These are phyloP conservation scores for Hymenoscyphus fructigenus DNA, from an alignment of 2,329 filamentous ascomycete genomes.

Conservation along the genomic window DNA sequence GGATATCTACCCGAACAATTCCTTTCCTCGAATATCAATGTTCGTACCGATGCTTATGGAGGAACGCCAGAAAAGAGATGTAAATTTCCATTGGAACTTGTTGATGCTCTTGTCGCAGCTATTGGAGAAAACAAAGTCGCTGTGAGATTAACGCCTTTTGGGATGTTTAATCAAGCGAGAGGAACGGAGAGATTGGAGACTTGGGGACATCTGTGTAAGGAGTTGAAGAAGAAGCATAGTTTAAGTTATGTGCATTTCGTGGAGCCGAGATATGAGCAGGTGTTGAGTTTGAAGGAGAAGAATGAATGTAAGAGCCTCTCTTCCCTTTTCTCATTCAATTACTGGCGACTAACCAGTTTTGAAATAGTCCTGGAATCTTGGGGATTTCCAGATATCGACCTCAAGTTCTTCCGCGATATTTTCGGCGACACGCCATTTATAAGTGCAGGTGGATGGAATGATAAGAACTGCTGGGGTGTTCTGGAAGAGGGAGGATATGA, in stretches of 20 bases:
- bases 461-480: slow-evolving; percentile 50
- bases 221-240: slow-evolving; percentile 48
- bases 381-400: slow-evolving; percentile 46
- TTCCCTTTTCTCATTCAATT: not conserved
- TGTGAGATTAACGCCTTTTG: slow-evolving; percentile 60
- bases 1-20: slow-evolving; percentile 59
- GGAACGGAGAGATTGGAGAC: slow-evolving; percentile 52
- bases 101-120: slow-evolving; percentile 48
- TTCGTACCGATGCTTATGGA: slow-evolving; percentile 52
- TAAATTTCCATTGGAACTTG: slow-evolving; percentile 52
- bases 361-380: slow-evolving; percentile 45
- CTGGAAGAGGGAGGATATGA: slow-evolving; percentile 49
- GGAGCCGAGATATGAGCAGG: slow-evolving; percentile 54
- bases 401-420: slow-evolving; percentile 50
- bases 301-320: slow-evolving; percentile 37
- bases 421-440: slow-evolving; percentile 54
- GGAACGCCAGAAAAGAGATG: slow-evolving; percentile 50
- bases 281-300: slow-evolving; percentile 49
- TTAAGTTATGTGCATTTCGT: slow-evolving; percentile 60
- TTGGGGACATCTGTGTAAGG: slow-evolving; percentile 49
- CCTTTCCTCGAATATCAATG: slow-evolving; percentile 53
- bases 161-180: slow-evolving; percentile 51
- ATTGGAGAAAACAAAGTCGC: slow-evolving; percentile 53
- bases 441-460: slow-evolving; percentile 53
- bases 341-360: not conserved